Percentiles rank a stretch among this genome's conserved stretches.
phyloP scores from a whole-genome alignment of 2,329 filamentous ascomycete genomes.

The Fonsecaea pugnacius region DNA sequence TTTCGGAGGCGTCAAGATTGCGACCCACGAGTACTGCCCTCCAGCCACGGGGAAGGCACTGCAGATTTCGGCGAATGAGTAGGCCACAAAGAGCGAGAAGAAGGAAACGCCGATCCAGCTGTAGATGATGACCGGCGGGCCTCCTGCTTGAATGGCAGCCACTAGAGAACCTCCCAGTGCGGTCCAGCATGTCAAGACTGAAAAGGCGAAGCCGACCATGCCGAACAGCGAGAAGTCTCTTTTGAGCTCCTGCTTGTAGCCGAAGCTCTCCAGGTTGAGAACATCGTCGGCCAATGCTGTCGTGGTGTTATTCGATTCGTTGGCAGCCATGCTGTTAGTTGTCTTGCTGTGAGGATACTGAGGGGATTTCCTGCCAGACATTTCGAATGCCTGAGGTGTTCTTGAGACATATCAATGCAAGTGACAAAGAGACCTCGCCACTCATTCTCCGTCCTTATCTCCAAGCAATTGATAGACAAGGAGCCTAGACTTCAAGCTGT shows the following conservation, averaged over 20 bases:
- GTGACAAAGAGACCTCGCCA: constrained; percentile 6
- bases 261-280: constrained; percentile 21
- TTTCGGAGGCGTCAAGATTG: constrained; percentile 57
- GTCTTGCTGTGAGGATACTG: background rate
- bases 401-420: constrained; percentile 15
- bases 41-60: constrained; percentile 56
- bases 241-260: constrained; percentile 54
- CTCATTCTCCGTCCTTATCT: constrained; percentile 17
- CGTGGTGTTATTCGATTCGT: constrained; percentile 10
- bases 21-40: constrained; percentile 48
- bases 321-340: constrained; percentile 6
- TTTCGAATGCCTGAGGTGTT: constrained; percentile 2
- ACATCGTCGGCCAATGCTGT: constrained; percentile 16
- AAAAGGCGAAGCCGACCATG: constrained; percentile 65
- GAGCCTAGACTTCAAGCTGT: background rate
- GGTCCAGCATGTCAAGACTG: constrained; percentile 63
- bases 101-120: constrained; percentile 60
- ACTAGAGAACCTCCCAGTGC: constrained; percentile 61
- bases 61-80: constrained; percentile 64
- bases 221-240: constrained; percentile 60
- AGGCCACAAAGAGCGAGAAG: constrained; percentile 58
- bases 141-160: constrained; percentile 61
- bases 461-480: background rate
- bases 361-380: constrained; percentile 2
- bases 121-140: constrained; percentile 64